Conservation (phyloP, 306 rosid genomes). For the Cucumis cinereus region DNA sequence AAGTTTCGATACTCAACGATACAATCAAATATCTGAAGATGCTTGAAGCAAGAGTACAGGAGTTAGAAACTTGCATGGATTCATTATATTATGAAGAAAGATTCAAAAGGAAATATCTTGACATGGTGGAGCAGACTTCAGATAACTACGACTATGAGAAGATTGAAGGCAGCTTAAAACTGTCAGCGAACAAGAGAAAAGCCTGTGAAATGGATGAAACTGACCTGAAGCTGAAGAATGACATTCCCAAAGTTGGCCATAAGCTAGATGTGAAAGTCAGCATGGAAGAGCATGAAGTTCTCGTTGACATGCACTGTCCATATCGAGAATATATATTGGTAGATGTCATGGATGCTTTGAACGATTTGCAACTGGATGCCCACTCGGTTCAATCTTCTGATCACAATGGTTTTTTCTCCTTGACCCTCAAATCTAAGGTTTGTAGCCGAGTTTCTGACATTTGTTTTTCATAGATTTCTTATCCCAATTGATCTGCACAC, state of each 20-base stretch:
- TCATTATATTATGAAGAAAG: conserved; percentile 29
- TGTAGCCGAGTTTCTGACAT: conserved; percentile 5
- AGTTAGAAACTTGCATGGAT: conserved; percentile 56
- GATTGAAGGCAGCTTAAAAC: conserved; percentile 20
- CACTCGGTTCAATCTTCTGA: conserved; percentile 60
- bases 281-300: conserved; percentile 45
- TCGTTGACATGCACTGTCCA: conserved; percentile 64
- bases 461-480: not conserved
- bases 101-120: conserved; percentile 31
- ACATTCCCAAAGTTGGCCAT: conserved; percentile 16
- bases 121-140: conserved; percentile 47
- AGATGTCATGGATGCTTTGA: conserved; percentile 61
- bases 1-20: conserved; percentile 46
- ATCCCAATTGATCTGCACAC: not conserved
- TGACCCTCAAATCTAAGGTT: conserved; percentile 76
- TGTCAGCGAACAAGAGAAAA: conserved; percentile 55
- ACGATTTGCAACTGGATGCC: conserved; percentile 51
- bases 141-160: conserved; percentile 35
- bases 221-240: conserved; percentile 17
- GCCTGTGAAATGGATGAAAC: conserved; percentile 38
- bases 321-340: conserved; percentile 60
- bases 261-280: conserved; percentile 43
- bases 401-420: conserved; percentile 43
- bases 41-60: conserved; percentile 63
- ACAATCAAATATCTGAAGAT: conserved; percentile 56